phyloP scores from a whole-genome alignment of 1,284 basidiomycete genomes.

The Laetiporus sulphureus region DNA sequence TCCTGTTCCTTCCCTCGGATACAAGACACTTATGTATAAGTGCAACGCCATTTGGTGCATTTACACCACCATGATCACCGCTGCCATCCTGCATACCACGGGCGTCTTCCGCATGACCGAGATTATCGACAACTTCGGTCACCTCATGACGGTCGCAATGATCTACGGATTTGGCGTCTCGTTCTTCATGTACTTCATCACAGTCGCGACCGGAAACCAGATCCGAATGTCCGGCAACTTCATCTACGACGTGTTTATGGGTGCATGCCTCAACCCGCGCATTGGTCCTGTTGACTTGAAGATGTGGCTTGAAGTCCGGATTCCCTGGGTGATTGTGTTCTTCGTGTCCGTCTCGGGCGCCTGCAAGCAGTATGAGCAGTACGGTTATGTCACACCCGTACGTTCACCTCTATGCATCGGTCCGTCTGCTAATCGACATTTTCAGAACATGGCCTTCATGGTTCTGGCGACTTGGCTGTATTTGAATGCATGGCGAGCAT shows the following conservation, averaged over 20 bases:
- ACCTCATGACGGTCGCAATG: slow-evolving; percentile 94
- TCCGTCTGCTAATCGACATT: not conserved
- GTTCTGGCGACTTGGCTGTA: slow-evolving; percentile 93
- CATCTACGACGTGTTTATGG: slow-evolving; percentile 97
- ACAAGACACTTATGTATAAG: slow-evolving; percentile 93
- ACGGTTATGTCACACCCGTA: slow-evolving; percentile 89
- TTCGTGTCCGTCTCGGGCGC: slow-evolving; percentile 89
- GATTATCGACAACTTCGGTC: slow-evolving; percentile 96
- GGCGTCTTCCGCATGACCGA: slow-evolving; percentile 87
- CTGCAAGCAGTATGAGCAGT: slow-evolving; percentile 92
- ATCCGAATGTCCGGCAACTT: slow-evolving; percentile 93
- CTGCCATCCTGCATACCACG: slow-evolving; percentile 73
- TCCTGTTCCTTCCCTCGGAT: slow-evolving; percentile 86
- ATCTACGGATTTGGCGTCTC: slow-evolving; percentile 85
- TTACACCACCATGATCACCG: slow-evolving; percentile 81
- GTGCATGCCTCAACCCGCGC: slow-evolving; percentile 90
- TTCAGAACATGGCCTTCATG: slow-evolving; percentile 97
- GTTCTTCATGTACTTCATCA: slow-evolving; percentile 73
- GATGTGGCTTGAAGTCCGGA: slow-evolving; percentile 99
- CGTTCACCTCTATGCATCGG: slow-evolving; percentile 20
- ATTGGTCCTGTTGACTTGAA: slow-evolving; percentile 94
- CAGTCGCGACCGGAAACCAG: slow-evolving; percentile 72
- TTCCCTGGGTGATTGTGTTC: slow-evolving; percentile 97
- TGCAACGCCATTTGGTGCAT: slow-evolving; percentile 91
- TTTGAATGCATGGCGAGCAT: slow-evolving; percentile 84